These are phyloP conservation scores for Arachnopeziza araneosa DNA, from an alignment of 2,329 filamentous ascomycete species.

Conservation along the genomic window DNA sequence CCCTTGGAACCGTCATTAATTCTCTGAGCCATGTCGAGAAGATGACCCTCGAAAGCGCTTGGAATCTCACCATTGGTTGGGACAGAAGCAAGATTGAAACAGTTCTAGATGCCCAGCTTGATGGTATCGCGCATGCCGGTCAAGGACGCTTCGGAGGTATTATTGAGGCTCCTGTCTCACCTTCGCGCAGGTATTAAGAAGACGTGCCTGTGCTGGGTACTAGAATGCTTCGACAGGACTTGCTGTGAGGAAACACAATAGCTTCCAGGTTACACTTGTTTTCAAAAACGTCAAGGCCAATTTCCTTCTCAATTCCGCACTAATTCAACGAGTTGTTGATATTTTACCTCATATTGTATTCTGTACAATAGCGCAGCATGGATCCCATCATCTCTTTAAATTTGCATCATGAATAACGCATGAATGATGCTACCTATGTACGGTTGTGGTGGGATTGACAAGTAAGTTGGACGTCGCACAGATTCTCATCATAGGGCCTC, in stretches of 20 bases:
- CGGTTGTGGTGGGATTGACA: background rate
- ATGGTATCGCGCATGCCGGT: constrained; percentile 24
- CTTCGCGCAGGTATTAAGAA: background rate
- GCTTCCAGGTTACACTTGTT: background rate
- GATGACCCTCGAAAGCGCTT: constrained; percentile 23
- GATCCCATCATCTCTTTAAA: background rate
- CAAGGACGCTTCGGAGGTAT: constrained; percentile 25
- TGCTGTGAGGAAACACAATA: background rate
- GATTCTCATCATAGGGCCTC: background rate
- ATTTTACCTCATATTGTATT: background rate
- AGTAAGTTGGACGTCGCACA: background rate
- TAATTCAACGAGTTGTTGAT: background rate
- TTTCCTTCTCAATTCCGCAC: background rate
- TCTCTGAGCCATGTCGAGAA: constrained; percentile 20
- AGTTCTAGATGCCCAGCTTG: constrained; percentile 15
- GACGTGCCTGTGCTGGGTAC: background rate
- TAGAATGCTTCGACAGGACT: background rate
- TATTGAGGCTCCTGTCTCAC: constrained; percentile 16
- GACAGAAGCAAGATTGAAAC: constrained; percentile 5
- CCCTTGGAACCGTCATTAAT: constrained; percentile 23
- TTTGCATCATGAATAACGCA: background rate
- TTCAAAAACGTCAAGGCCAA: background rate
- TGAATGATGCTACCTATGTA: background rate
- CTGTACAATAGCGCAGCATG: background rate
- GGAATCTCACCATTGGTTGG: constrained; percentile 24